phyloP scores from a whole-genome alignment of 208 protist genomes.

The Balamuthia mandrillaris region DNA sequence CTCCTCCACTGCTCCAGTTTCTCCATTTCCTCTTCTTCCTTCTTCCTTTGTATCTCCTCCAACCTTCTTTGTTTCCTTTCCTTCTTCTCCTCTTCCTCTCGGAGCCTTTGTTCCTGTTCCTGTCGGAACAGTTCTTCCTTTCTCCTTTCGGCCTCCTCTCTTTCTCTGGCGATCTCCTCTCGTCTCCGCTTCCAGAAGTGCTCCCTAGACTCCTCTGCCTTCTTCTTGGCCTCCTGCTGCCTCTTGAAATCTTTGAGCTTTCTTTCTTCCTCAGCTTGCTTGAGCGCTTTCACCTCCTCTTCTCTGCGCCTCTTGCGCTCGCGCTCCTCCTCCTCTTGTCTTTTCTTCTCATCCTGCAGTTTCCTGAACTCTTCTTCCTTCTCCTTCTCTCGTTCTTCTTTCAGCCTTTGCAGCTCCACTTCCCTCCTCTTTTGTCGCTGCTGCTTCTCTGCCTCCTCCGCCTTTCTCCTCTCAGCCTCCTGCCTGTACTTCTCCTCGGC shows the following conservation, averaged over 20 bases:
- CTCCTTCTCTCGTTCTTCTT: neutral
- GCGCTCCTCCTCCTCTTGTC: slow-evolving; percentile 19
- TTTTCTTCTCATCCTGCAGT: neutral
- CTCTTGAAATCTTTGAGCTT: neutral
- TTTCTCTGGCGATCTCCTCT: too few species aligned
- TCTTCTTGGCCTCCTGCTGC: neutral
- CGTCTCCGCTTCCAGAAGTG: too few species aligned
- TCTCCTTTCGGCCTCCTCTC: neutral
- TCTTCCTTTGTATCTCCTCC: neutral
- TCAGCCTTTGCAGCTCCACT: too few species aligned
- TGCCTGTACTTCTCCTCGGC: too few species aligned
- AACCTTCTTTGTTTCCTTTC: neutral
- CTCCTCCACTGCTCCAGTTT: neutral
- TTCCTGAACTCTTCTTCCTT: neutral
- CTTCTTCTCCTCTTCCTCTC: too few species aligned
- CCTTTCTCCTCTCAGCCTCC: too few species aligned
- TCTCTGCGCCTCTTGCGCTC: neutral
- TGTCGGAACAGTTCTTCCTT: neutral
- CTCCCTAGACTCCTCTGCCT: neutral
- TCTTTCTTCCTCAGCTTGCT: neutral
- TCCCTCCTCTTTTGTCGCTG: too few species aligned
- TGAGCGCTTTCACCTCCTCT: neutral
- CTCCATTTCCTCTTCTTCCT: neutral
- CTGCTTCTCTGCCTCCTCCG: too few species aligned
- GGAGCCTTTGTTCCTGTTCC: too few species aligned